A percentile compares a stretch with the other conserved stretches of the same genome.
phyloP scores from a whole-genome alignment of 2,329 filamentous ascomycete species.

The Penicillium sp. region DNA sequence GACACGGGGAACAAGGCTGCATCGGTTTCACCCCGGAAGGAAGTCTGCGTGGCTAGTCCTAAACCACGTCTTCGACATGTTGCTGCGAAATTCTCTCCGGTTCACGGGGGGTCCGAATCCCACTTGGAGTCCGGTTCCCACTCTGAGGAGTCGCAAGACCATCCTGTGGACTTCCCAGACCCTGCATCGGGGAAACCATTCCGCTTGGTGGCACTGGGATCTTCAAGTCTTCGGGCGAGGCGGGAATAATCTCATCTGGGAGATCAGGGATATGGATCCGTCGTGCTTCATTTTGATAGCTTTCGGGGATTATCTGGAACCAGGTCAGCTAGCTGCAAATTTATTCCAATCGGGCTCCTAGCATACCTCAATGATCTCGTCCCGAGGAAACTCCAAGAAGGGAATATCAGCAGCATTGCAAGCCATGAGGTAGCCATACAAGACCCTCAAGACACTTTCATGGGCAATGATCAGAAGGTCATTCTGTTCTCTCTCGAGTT shows the following conservation, averaged over 20 bases:
- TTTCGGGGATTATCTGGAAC: slow-evolving; percentile 79
- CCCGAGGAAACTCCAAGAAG: slow-evolving; percentile 84
- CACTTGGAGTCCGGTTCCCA: slow-evolving; percentile 32
- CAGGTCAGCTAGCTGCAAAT: slow-evolving; percentile 14
- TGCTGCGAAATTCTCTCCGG: slow-evolving; percentile 45
- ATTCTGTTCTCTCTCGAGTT: slow-evolving; percentile 93
- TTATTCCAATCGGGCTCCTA: background rate
- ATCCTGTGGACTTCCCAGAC: slow-evolving; percentile 40
- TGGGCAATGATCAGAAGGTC: slow-evolving; percentile 98
- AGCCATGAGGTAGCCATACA: slow-evolving; percentile 98
- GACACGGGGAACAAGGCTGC: too few species aligned
- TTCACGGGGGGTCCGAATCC: slow-evolving; percentile 40
- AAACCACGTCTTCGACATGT: slow-evolving; percentile 47
- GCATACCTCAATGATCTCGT: slow-evolving; percentile 87
- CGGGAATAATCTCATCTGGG: slow-evolving; percentile 65
- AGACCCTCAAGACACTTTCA: slow-evolving; percentile 91
- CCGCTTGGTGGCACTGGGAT: slow-evolving; percentile 67
- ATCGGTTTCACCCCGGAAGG: background rate
- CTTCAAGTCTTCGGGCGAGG: slow-evolving; percentile 75
- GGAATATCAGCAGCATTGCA: slow-evolving; percentile 95
- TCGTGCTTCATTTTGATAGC: slow-evolving; percentile 94
- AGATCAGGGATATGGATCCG: slow-evolving; percentile 78
- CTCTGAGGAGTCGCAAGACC: slow-evolving; percentile 45
- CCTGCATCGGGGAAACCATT: slow-evolving; percentile 45
- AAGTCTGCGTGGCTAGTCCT: slow-evolving; percentile 8